phyloP scores from a whole-genome alignment of 2,329 filamentous ascomycete species.

The Phialophora chinensis region DNA sequence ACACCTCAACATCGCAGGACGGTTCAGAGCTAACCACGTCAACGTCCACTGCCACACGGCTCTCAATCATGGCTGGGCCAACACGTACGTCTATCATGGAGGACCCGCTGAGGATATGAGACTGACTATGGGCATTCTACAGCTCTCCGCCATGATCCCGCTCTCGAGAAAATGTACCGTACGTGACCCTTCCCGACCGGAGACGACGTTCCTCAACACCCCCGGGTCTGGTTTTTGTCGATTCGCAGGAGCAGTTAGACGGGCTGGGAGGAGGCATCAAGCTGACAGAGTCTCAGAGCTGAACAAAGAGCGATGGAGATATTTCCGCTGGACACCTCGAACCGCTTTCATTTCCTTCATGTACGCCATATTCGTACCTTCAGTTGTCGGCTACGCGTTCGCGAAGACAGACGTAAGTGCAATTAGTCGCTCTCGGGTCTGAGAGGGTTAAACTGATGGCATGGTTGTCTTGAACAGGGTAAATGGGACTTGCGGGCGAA shows the following conservation, averaged over 20 bases:
- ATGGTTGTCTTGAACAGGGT: conserved; percentile 64
- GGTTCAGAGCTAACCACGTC: conserved; percentile 19
- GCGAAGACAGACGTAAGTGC: conserved; percentile 84
- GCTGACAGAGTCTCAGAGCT: conserved; percentile 48
- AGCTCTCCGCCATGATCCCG: conserved; percentile 53
- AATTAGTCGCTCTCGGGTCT: background rate
- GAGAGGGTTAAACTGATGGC: conserved; percentile 28
- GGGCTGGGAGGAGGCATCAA: background rate
- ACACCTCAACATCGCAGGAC: conserved; percentile 19
- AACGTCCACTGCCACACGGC: conserved; percentile 21
- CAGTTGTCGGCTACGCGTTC: conserved; percentile 71
- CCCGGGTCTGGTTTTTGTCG: background rate
- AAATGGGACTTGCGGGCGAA: conserved; percentile 86
- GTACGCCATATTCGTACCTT: conserved; percentile 76
- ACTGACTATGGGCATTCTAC: conserved; percentile 38
- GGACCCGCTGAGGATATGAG: conserved; percentile 54
- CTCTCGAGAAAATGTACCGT: conserved; percentile 59
- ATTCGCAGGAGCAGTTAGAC: background rate
- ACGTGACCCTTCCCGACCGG: conserved; percentile 33
- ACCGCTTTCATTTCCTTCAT: conserved; percentile 80
- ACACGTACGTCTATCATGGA: conserved; percentile 48
- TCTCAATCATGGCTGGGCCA: conserved; percentile 58
- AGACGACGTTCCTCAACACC: background rate
- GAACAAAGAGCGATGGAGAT: conserved; percentile 83
- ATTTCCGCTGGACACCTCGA: conserved; percentile 90